phyloP scores from a whole-genome alignment of 2,329 filamentous ascomycete genomes.

The Claviceps spartinae region DNA sequence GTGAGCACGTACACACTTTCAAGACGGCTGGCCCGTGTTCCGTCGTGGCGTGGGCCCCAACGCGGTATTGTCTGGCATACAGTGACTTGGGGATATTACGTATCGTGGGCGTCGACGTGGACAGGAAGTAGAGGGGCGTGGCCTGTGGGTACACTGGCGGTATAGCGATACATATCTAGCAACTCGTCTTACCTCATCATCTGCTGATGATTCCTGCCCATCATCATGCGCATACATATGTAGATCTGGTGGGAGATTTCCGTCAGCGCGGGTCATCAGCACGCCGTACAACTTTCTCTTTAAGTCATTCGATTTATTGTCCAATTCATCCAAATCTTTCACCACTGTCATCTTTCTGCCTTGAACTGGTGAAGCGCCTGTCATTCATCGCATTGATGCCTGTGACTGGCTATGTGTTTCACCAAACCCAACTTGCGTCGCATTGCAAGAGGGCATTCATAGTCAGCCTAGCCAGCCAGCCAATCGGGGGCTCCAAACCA shows the following conservation, averaged over 20 bases:
- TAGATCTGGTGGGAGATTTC: neutral
- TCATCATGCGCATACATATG: neutral
- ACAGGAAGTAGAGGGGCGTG: conserved; percentile 18
- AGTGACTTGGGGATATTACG: conserved; percentile 55
- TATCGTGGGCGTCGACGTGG: conserved; percentile 48
- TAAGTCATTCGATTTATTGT: too few relatives aligned
- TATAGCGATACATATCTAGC: too few relatives aligned
- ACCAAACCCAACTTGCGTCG: too few relatives aligned
- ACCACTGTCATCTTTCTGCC: too few relatives aligned
- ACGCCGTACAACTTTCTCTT: neutral
- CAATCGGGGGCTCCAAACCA: too few relatives aligned
- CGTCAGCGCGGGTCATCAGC: neutral
- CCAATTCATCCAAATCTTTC: too few relatives aligned
- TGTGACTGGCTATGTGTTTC: too few relatives aligned
- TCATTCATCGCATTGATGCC: too few relatives aligned
- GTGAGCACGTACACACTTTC: conserved; percentile 57
- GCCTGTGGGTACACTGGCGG: neutral
- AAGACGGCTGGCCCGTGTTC: conserved; percentile 53
- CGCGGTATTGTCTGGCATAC: conserved; percentile 60
- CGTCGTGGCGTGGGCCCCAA: conserved; percentile 64
- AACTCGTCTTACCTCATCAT: neutral
- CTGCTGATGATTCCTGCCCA: neutral
- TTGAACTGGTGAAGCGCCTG: too few relatives aligned
- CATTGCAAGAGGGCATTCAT: too few relatives aligned
- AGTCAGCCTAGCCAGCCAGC: too few relatives aligned